These are phyloP conservation scores for Dioscorea cayenensis DNA, from an alignment of 116 monocot species.

Conservation along the genomic window DNA sequence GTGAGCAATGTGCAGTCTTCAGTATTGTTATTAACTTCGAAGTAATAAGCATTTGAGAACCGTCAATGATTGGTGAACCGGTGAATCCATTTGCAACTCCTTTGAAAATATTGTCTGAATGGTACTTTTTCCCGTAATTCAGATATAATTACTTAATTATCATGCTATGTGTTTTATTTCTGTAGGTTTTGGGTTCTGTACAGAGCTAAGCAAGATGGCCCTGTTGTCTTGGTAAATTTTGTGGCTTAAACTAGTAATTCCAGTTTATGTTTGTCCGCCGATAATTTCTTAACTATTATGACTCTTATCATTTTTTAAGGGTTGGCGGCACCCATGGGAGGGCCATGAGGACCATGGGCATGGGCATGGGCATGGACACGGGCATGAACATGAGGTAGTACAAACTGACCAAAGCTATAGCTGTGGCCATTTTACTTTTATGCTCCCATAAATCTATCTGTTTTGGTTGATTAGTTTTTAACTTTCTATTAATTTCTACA, in stretches of 20 bases:
- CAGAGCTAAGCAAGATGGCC: constrained; percentile 80
- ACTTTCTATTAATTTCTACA: no score
- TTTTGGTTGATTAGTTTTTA: no score
- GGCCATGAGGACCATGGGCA: constrained; percentile 62
- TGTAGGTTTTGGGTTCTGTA: constrained; percentile 78
- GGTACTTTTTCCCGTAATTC: no score
- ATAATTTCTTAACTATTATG: not conserved
- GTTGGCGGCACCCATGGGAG: constrained; percentile 98
- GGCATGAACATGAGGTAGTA: constrained; percentile 50
- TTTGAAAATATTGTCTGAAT: no score
- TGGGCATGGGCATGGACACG: constrained; percentile 43
- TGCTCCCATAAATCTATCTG: no score
- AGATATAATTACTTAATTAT: not conserved
- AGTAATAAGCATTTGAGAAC: not conserved
- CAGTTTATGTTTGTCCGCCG: no score
- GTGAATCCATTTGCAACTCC: no score
- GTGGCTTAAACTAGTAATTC: no score
- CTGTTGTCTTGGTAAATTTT: constrained; percentile 55
- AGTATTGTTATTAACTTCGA: no score
- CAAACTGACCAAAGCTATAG: not conserved
- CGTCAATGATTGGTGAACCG: not conserved
- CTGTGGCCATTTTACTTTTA: no score
- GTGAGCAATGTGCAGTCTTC: no score
- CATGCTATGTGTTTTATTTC: not conserved
- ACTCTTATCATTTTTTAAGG: constrained; percentile 20